Percentiles rank a stretch among this genome's conserved stretches.
phyloP scores from a whole-genome alignment of 371 early-diverging fungal species.

The Choanephora cucurbitarum region DNA sequence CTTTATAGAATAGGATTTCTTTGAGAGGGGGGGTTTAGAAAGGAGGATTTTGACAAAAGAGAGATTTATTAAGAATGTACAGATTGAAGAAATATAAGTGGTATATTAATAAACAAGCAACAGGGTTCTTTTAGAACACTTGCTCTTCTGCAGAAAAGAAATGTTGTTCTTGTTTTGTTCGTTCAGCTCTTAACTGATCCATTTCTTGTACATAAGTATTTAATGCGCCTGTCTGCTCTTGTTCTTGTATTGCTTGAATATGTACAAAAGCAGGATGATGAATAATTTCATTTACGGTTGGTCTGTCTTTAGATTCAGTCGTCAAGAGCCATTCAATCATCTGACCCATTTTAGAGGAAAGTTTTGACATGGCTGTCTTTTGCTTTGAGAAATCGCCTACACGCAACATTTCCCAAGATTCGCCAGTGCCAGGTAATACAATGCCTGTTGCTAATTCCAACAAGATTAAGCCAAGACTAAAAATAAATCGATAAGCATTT shows the following conservation, averaged over 20 bases:
- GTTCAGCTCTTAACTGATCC: not conserved
- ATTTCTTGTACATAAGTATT: conserved; percentile 9
- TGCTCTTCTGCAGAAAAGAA: not conserved
- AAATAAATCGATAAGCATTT: not conserved
- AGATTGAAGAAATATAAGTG: no score
- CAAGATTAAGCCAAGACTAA: conserved; percentile 87
- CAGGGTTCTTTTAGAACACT: no score
- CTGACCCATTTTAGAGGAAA: conserved; percentile 26
- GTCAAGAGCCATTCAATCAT: conserved; percentile 70
- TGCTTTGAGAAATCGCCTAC: conserved; percentile 69
- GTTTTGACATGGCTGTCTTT: conserved; percentile 12
- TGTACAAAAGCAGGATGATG: conserved; percentile 13
- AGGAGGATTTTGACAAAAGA: no score
- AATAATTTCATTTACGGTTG: conserved; percentile 39
- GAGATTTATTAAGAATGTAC: no score
- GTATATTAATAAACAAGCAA: no score
- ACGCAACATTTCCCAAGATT: conserved; percentile 83
- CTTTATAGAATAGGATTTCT: no score
- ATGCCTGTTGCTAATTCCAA: conserved; percentile 86
- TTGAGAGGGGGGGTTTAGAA: no score
- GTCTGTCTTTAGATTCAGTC: conserved; percentile 57
- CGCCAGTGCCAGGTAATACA: conserved; percentile 83
- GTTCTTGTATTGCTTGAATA: not conserved
- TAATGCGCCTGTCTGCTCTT: not conserved
- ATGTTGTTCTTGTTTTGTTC: not conserved